Evolutionary conservation across 1,284 basidiomycete species (phyloP).

Genomic region (Puccinia hordei): DNA sequence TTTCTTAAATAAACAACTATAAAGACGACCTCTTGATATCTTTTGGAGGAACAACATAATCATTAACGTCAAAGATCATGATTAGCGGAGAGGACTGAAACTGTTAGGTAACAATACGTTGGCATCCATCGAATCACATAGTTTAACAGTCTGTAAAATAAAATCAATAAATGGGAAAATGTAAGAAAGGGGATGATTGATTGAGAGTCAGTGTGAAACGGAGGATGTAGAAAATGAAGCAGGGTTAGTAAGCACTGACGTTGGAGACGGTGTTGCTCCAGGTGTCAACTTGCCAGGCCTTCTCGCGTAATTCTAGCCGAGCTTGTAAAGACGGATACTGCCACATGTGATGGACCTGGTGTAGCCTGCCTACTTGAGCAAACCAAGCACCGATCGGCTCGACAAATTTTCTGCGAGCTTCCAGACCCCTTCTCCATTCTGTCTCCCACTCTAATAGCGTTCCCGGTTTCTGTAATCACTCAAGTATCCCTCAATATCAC

Average conservation of each 20-base stretch:
- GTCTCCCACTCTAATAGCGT: constrained; percentile 88
- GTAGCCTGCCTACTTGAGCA: constrained; percentile 82
- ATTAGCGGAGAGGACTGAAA: constrained; percentile 45
- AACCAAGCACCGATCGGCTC: constrained; percentile 91
- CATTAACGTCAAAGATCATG: background rate
- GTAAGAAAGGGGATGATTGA: background rate
- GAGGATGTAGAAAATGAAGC: background rate
- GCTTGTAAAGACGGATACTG: constrained; percentile 65
- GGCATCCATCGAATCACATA: constrained; percentile 50
- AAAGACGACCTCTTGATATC: background rate
- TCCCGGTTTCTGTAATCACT: constrained; percentile 65
- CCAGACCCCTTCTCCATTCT: constrained; percentile 84
- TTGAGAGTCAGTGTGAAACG: background rate
- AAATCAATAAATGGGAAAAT: background rate
- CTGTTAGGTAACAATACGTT: constrained; percentile 44
- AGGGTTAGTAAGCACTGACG: background rate
- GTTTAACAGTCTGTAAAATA: constrained; percentile 38
- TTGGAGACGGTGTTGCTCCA: constrained; percentile 84
- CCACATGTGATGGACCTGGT: constrained; percentile 61
- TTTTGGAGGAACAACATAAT: background rate
- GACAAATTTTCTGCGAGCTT: constrained; percentile 71
- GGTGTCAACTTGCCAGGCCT: constrained; percentile 86
- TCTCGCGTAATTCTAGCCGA: constrained; percentile 77
- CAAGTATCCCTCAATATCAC: background rate
- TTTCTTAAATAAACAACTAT: background rate